Evolutionary conservation across 164 flowering plant genomes (phyloP), one percentile per base, ranked within the genome.

Genomic region (Stephania yunnanensis): DNA sequence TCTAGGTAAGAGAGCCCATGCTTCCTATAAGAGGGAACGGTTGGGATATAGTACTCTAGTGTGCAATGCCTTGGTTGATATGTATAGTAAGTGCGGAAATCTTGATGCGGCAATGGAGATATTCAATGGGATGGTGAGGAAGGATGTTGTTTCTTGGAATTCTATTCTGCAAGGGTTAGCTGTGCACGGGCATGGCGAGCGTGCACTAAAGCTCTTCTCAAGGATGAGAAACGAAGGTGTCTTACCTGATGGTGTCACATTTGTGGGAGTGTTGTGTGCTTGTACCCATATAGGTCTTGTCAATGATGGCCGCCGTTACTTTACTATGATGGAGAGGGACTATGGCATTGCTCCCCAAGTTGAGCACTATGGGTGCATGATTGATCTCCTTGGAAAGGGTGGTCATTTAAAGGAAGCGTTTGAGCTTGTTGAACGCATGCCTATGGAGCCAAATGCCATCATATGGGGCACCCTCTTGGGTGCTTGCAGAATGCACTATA

Each of bases 81-180:
- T 91, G 98, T 91, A 90, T 83, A 86, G 90, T 0, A 95, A 91
- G 71, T 93, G 97, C 74, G 97, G 95, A 11, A 78, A 74, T 65
- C 68, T 90, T 78, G 82, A 84, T n/a, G 76, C 72, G 73, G 97
- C 97, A 2, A 71, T 78, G 15, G 66, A 45, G 19, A 75, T 87
- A 36, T 93, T 93, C 64, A 71, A 87, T 48, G 80, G 78, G 73
- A 87, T 87, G 78, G 22, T 30, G 36, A 48, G 70, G 70, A 91
- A 77, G 84, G 90, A 93, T 81, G 64, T 87, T 46, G 91, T 92
- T 29, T 87, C 97, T 30, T 93, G 95, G 97, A 93, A 90, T 80
- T 73, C 84, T 22, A 87, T 93, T 87, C 78, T 95, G 46, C 93
- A 91, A 42, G 97, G 95, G 44, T 77, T 95, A 6, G 95, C 91